phyloP scores from a whole-genome alignment of 352 stramenopile genomes.

The Phytophthora boehmeriae region DNA sequence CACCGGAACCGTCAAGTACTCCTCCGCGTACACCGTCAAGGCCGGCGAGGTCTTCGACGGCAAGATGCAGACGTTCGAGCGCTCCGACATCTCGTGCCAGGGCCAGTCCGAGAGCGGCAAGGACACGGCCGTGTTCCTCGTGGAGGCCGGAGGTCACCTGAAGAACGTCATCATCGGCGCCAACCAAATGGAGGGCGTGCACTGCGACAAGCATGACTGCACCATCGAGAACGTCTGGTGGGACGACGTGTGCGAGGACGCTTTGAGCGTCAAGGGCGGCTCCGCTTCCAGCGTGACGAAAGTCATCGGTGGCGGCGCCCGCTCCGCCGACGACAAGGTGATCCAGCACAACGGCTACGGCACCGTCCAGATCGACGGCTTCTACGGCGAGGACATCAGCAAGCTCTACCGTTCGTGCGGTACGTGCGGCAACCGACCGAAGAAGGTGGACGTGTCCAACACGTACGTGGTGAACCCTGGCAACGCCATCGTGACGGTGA shows the following conservation, averaged over 20 bases:
- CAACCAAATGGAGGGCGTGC: neutral
- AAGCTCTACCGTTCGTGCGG: constrained; percentile 1
- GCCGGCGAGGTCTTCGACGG: constrained; percentile 3
- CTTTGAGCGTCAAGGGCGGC: neutral
- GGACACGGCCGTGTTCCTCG: neutral
- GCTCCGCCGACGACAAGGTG: neutral
- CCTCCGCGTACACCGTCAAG: neutral
- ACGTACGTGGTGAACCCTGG: neutral
- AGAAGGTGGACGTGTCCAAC: neutral
- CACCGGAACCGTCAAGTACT: neutral
- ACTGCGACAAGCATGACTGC: constrained; percentile 3
- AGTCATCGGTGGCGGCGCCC: neutral
- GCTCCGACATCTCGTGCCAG: neutral
- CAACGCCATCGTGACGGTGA: neutral
- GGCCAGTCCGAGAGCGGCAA: neutral
- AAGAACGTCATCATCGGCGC: constrained; percentile 3
- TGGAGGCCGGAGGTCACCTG: neutral
- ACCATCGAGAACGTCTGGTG: constrained; percentile 2
- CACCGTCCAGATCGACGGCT: neutral
- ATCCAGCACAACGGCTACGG: neutral
- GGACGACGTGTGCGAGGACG: constrained; percentile 4
- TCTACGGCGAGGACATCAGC: neutral
- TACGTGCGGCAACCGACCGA: neutral
- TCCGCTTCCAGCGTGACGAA: constrained; percentile 1
- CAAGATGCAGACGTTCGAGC: constrained; percentile 1